Base-by-base conservation (phyloP, 1,284 basidiomycete species). In the Rhodotorula sp. region DNA sequence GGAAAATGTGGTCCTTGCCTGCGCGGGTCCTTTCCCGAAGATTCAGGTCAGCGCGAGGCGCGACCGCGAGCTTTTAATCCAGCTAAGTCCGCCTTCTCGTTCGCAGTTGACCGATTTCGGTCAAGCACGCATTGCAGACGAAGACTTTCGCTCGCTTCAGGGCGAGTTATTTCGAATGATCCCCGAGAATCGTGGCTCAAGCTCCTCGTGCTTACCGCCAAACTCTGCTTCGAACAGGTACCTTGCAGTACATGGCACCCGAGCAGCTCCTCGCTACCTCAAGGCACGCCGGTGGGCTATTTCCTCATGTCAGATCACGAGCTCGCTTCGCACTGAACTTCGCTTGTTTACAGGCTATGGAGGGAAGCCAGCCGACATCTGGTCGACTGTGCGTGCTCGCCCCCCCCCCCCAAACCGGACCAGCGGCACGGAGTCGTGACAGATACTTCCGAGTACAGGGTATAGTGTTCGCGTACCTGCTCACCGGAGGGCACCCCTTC, bases 21-120 rank as follows among this genome's bases (percentile, higher is more conserved):
- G 55, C 30, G 55, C 55, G 14, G 89, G 89, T 4, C 85, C 89
- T 3, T 93, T 90, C 78, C 92, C 91, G 59, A 60, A 63, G 26
- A 49, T 69, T 17, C 63, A 62, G 51, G 51, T 67, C 24, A 45
- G 59, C 37, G 37, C 18, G 24, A 26, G 51, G 22, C 51, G n/a
- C 51, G 24, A 17, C 6, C 44, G 17, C 7, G 14, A 3, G 26
- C 24, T 5, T 24, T 33, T 22, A 20, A 29, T 17, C 26, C 17
- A 6, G 7, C 6, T 44, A n/a, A 24, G 44, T 2, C 54, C 33
- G 8, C 18, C 55, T 17, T 18, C 30, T 49, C 18, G 17, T 15
- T 86, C 93, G 55, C 84, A 91, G 67, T 88, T 94, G 53, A 91
- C 89, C 24, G 91, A 94, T 80, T 93, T 94, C 78, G 92, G 92